Conservation (phyloP, 2,329 filamentous ascomycete species). For the Metarhizium rileyi region DNA sequence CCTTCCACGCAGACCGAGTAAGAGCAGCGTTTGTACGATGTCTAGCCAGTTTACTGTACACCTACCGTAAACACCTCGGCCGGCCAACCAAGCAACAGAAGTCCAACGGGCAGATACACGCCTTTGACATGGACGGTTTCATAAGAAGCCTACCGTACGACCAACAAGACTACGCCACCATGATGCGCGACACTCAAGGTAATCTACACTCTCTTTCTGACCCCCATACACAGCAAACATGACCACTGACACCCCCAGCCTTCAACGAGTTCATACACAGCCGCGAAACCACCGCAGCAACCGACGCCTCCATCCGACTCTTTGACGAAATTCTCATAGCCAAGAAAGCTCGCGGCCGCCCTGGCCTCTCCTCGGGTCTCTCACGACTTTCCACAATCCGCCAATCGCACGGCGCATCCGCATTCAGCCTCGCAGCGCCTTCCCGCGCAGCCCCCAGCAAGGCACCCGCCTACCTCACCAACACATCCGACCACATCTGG, state of each 20-base stretch:
- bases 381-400: constrained; percentile 52
- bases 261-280: constrained; percentile 84
- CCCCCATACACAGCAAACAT: background rate
- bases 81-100: constrained; percentile 52
- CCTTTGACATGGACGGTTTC: constrained; percentile 57
- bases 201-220: constrained; percentile 13
- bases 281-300: constrained; percentile 54
- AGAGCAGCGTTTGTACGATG: constrained; percentile 56
- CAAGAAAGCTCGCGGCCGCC: constrained; percentile 59
- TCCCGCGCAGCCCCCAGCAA: constrained; percentile 27
- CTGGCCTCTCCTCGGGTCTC: constrained; percentile 54
- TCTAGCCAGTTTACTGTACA: constrained; percentile 56
- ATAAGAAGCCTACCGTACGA: constrained; percentile 55
- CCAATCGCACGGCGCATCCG: constrained; percentile 37
- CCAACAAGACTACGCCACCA: constrained; percentile 52
- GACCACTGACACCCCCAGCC: constrained; percentile 11
- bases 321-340: constrained; percentile 80
- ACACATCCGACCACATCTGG: constrained; percentile 73
- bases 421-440: constrained; percentile 26
- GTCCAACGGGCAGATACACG: constrained; percentile 47
- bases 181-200: constrained; percentile 61
- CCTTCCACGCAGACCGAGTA: constrained; percentile 52
- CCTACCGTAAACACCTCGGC: constrained; percentile 54
- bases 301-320: constrained; percentile 58
- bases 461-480: constrained; percentile 53